phyloP scores from a whole-genome alignment of 2,329 filamentous ascomycete genomes.

The Calonectria pauciramosa region DNA sequence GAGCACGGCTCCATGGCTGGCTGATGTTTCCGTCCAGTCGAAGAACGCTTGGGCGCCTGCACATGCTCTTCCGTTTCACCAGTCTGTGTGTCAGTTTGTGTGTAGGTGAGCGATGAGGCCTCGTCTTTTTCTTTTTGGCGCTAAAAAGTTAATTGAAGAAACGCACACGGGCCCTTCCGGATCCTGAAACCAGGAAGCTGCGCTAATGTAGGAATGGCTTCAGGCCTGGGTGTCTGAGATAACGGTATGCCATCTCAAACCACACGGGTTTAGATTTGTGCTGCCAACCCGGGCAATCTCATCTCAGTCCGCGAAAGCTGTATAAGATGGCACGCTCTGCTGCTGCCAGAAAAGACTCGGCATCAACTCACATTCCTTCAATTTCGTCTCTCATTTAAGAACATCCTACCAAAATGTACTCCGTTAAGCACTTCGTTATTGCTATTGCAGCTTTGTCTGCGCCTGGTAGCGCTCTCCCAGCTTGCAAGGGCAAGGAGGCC shows the following conservation, averaged over 20 bases:
- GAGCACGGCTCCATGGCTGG: neutral
- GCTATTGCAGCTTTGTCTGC: neutral
- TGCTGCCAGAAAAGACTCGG: neutral
- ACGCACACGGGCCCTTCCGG: conserved; percentile 8
- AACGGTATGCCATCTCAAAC: conserved; percentile 1
- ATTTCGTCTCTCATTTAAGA: neutral
- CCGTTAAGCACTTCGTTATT: neutral
- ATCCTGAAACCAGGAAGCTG: neutral
- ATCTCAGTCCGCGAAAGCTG: neutral
- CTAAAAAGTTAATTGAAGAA: conserved; percentile 5
- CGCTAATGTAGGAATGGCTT: neutral
- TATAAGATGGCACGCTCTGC: neutral
- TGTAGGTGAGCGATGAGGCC: neutral
- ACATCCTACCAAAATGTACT: neutral
- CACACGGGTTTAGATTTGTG: neutral
- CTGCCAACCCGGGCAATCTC: neutral
- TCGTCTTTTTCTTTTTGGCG: neutral
- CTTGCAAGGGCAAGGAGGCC: neutral
- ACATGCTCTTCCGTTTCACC: neutral
- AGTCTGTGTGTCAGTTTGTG: neutral
- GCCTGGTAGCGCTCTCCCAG: neutral
- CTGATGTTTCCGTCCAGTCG: neutral
- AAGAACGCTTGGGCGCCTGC: neutral
- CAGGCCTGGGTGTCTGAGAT: conserved; percentile 4
- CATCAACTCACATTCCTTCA: neutral